phyloP scores from a whole-genome alignment of 106 monocot species.

The Vanilla planifolia region DNA sequence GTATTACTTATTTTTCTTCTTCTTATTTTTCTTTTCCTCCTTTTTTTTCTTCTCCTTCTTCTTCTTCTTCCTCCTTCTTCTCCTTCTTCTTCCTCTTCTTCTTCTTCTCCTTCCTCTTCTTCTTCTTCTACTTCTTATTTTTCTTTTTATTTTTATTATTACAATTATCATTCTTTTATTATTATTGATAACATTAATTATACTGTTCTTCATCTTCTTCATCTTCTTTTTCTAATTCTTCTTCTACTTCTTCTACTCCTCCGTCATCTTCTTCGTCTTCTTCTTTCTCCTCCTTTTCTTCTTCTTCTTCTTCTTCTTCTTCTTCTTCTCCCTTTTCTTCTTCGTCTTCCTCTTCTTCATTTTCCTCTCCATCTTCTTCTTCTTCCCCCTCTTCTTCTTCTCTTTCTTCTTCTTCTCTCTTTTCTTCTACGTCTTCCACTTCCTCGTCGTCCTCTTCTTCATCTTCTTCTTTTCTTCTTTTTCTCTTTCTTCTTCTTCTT shows the following conservation, averaged over 20 bases:
- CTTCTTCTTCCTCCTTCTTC: too few relatives aligned
- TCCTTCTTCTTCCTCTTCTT: neutral
- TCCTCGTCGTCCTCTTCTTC: neutral
- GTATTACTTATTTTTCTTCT: too few relatives aligned
- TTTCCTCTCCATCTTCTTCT: neutral
- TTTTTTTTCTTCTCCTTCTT: neutral
- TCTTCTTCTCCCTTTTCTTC: neutral
- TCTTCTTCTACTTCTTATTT: neutral
- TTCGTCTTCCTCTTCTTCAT: too few relatives aligned
- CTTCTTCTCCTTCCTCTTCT: neutral
- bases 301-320: neutral
- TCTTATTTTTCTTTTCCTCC: too few relatives aligned
- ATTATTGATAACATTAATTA: neutral
- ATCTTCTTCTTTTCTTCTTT: neutral
- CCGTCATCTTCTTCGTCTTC: too few relatives aligned
- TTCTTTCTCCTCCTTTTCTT: too few relatives aligned
- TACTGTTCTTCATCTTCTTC: neutral
- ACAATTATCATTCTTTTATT: too few relatives aligned
- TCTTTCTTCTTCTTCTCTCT: neutral
- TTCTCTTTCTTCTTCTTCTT: neutral
- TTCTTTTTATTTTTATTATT: too few relatives aligned
- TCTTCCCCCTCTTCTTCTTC: neutral
- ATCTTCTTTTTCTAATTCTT: too few relatives aligned
- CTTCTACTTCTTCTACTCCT: too few relatives aligned
- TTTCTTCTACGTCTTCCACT: too few relatives aligned